Conservation (phyloP, 1,284 basidiomycete species). For the Schizophyllum commune region DNA sequence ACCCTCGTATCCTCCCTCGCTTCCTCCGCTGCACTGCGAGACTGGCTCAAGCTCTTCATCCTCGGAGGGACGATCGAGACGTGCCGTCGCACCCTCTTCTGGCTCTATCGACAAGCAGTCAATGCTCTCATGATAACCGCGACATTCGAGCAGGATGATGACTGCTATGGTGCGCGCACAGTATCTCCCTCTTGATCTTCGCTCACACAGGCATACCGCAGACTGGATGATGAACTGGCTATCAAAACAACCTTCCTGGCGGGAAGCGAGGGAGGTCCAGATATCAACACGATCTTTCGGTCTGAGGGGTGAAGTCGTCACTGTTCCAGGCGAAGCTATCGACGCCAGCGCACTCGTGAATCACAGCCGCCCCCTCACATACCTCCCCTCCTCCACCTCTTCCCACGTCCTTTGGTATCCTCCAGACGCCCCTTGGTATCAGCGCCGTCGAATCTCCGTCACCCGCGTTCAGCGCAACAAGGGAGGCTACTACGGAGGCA, state of each 20-base stretch:
- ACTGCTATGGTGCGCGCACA: constrained; percentile 17
- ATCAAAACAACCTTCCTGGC: constrained; percentile 14
- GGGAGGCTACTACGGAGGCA: constrained; percentile 14
- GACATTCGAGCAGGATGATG: constrained; percentile 15
- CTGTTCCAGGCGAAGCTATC: constrained; percentile 17
- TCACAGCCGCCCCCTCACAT: constrained; percentile 23
- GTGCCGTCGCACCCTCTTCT: constrained; percentile 13
- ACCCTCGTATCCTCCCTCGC: constrained; percentile 7
- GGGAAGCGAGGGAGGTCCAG: constrained; percentile 30
- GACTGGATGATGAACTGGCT: constrained; percentile 17
- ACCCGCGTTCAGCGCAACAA: constrained; percentile 18
- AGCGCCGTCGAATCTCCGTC: constrained; percentile 28
- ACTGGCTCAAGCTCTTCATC: constrained; percentile 18
- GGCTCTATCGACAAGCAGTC: constrained; percentile 9
- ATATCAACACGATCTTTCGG: constrained; percentile 27
- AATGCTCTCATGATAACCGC: constrained; percentile 15
- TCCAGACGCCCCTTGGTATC: constrained; percentile 23
- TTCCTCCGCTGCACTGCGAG: constrained; percentile 12
- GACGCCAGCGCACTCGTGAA: constrained; percentile 4
- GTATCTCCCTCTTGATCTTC: no score
- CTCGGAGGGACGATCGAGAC: constrained; percentile 16
- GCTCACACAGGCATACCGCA: no score
- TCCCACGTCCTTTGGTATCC: constrained; percentile 22
- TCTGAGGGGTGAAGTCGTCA: constrained; percentile 12
- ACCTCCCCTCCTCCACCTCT: constrained; percentile 28